Evolutionary conservation across 331 rosid species (phyloP), one percentile per base, ranked within the genome.

Genomic region (Rosa hybrid): DNA sequence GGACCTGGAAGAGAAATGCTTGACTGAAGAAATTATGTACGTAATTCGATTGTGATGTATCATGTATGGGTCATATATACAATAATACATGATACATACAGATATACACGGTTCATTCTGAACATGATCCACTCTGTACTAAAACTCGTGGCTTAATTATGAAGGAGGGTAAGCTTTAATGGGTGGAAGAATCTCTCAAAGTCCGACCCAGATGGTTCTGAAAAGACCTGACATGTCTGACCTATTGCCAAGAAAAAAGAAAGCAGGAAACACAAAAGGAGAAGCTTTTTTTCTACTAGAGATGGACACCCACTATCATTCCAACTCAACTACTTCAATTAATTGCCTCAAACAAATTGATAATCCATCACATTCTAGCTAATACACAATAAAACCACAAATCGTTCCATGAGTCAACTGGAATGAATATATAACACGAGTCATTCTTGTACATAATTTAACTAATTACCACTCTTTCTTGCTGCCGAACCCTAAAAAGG

Each of bases 251-350:
- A 83, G 77, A 70, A 75, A 84, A 86, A 80, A 64, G 59, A 68
- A 67, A 48, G 18, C 49, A 49, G 68, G 68, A 16, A 64, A 64
- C 13, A 12, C 67, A 72, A 78, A 81, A 70, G 76, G 49, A 39
- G 4, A 39, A 73, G 79, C 88, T 85, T 87, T 91, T 34, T 87
- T 84, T 90, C 83, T 88, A 79, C 76, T 84, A 87, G 86, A 81
- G 94, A 85, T 88, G 88, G 94, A 90, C 87, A 87, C 72, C 91
- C 98, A 94, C 90, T 97, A 94, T 94, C 95, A 91, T 94, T 90
- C 91, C 86, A 71, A 68, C 76, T 71, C 82, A 72, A 64, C 5
- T 8, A 27, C 89, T 83, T 64, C 80, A 80, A 68, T 78, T 8
- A n/a, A 60, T 75, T 62, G 71, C 85, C 82, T 84, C 59, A 70